A percentile compares a stretch with the other conserved stretches of the same genome.
phyloP scores from a whole-genome alignment of 2,329 filamentous ascomycete genomes.

The Pseudocercospora fuligena region DNA sequence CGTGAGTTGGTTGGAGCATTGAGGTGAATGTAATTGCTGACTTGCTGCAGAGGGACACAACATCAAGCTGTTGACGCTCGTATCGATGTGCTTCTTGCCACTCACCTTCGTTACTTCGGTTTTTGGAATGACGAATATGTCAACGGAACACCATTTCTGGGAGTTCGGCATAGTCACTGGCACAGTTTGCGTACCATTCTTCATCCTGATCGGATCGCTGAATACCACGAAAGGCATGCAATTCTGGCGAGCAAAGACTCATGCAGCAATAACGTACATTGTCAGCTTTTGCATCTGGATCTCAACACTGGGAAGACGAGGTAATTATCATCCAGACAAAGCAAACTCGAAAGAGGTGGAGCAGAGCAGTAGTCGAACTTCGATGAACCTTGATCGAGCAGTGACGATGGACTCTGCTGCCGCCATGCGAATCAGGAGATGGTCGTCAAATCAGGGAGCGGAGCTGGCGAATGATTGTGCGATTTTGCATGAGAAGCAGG shows the following conservation, averaged over 20 bases:
- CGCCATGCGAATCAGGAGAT: slow-evolving; percentile 4
- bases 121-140: slow-evolving; percentile 58
- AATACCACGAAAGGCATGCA: slow-evolving; percentile 48
- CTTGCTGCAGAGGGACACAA: slow-evolving; percentile 58
- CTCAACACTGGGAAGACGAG: slow-evolving; percentile 37
- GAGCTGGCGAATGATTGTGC: not conserved
- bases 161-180: slow-evolving; percentile 48
- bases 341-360: not conserved
- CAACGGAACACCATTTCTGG: slow-evolving; percentile 42
- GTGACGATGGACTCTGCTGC: not conserved
- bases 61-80: slow-evolving; percentile 64
- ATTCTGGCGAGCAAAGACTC: slow-evolving; percentile 40
- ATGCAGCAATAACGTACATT: not conserved
- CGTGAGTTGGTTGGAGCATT: slow-evolving; percentile 34
- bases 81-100: slow-evolving; percentile 66
- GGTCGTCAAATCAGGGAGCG: slow-evolving; percentile 10
- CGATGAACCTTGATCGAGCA: not conserved
- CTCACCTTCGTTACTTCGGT: slow-evolving; percentile 66
- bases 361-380: slow-evolving; percentile 3
- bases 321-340: not conserved
- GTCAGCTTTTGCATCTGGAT: slow-evolving; percentile 8
- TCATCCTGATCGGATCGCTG: slow-evolving; percentile 52
- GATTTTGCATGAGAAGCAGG: not conserved
- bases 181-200: slow-evolving; percentile 52
- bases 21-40: slow-evolving; percentile 8